Base-by-base conservation (phyloP, 2,329 filamentous ascomycete species). In the Talaromyces marneffei region DNA sequence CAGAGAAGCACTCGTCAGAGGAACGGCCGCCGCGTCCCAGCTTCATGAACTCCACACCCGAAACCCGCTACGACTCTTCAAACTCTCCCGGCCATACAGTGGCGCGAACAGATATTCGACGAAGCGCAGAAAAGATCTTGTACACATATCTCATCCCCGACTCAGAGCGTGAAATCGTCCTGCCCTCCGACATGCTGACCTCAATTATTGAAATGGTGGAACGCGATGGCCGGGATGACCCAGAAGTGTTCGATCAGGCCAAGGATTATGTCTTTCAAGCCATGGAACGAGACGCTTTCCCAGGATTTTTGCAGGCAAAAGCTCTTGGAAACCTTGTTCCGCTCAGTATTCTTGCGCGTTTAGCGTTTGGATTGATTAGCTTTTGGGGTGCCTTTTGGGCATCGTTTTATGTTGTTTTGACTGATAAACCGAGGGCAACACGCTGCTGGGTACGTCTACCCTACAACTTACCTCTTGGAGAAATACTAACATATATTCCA, bases 251-350 rank as follows among this genome's bases (percentile, higher is more conserved):
- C 70, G 94, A 97, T 73, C 87, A 91, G 20, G 94, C 94, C 59
- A 99, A 99, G 80, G 94, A 99, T 78, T 99, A 97, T 74, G 94
- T 97, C 65, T 99, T 97, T 76, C 95, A 99, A 77, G 95, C 95
- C 35, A 99, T 99, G 94, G 95, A 99, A 78, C 86, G 95, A 60
- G 94, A 99, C 78, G 94, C 95, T n/a, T 99, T 96, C 73, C 94
- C 95, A 0, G 93, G 93, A 0, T 99, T 99, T 77, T 82, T 99
- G 62, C 85, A 93, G 71, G 91, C 91, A 78, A 97, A 97, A 78
- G 94, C 94, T 2, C 82, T 99, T 25, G 95, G 95, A 63, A 99
- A 99, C 71, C 83, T 99, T 14, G 93, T 99, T 29, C 94, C 93
- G 2, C 86, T 93, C 16, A 96, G 91, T 52, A 87, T 96, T 67